Percentiles rank a stretch among this genome's conserved stretches.
These are phyloP conservation scores for Blastocladiella britannica DNA, from an alignment of 192 early-diverging fungal species.

Conservation along the genomic window DNA sequence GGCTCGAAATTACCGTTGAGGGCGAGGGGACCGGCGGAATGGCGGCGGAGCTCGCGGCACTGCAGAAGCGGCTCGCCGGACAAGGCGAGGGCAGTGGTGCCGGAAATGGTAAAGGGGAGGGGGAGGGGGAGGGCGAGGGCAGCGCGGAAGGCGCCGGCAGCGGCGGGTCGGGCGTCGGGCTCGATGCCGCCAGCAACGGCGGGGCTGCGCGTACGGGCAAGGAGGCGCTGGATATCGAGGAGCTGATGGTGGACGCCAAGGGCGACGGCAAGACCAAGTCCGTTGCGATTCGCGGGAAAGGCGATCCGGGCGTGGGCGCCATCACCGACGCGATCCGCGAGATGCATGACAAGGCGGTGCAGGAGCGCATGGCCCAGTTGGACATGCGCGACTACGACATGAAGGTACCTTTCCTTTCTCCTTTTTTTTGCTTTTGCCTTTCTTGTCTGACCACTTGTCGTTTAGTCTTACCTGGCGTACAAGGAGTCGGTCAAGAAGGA, in stretches of 20 bases:
- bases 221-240: background rate
- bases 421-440: background rate
- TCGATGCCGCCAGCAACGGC: background rate
- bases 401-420: constrained; percentile 8
- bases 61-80: no score
- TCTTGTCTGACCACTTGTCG: background rate
- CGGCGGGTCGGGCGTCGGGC: background rate
- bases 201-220: background rate
- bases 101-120: background rate
- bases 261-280: background rate
- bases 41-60: background rate
- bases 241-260: background rate
- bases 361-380: constrained; percentile 40
- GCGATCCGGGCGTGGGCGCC: background rate
- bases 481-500: constrained; percentile 39
- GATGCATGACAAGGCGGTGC: constrained; percentile 50
- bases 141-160: background rate
- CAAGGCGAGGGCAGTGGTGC: no score
- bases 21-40: background rate
- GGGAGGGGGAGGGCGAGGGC: background rate
- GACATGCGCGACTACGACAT: constrained; percentile 50
- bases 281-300: background rate
- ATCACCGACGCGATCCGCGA: constrained; percentile 11
- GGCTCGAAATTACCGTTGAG: background rate
- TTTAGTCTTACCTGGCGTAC: constrained; percentile 24